These are phyloP conservation scores for Magnusiomyces clavatus DNA, from an alignment of 1,139 yeast genomes.

Conservation along the genomic window DNA sequence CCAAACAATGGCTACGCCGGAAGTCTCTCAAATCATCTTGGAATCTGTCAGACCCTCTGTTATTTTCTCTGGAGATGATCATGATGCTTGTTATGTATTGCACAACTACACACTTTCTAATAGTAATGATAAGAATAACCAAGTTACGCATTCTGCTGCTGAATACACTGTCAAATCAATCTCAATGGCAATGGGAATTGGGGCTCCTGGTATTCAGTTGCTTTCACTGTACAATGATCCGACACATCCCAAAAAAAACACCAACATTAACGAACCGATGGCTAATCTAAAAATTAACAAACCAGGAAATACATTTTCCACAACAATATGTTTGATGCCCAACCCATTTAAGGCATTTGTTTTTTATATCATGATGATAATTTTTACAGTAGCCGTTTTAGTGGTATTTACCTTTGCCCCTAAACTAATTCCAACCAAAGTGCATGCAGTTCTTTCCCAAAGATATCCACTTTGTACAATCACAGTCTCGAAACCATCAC, in stretches of 20 bases:
- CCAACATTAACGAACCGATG: not conserved
- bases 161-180: slow-evolving; percentile 85
- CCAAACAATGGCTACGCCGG: slow-evolving; percentile 62
- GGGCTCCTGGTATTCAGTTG: slow-evolving; percentile 77
- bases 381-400: slow-evolving; percentile 16
- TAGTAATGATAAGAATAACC: slow-evolving; percentile 1
- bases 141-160: slow-evolving; percentile 34
- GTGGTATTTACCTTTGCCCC: slow-evolving; percentile 16
- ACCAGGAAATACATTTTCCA: slow-evolving; percentile 16
- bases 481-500: too few relatives aligned
- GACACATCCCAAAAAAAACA: slow-evolving; percentile 5
- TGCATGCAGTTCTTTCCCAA: not conserved
- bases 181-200: slow-evolving; percentile 89
- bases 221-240: slow-evolving; percentile 43
- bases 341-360: slow-evolving; percentile 49
- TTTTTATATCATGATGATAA: slow-evolving; percentile 24
- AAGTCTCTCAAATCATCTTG: slow-evolving; percentile 51
- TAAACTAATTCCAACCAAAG: slow-evolving; percentile 13
- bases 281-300: too few relatives aligned
- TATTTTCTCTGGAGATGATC: slow-evolving; percentile 91
- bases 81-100: slow-evolving; percentile 78
- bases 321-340: slow-evolving; percentile 62
- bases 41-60: slow-evolving; percentile 51
- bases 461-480: not conserved
- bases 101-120: slow-evolving; percentile 41